These are phyloP conservation scores for Fomitopsis palustris DNA, from an alignment of 1,284 basidiomycete species.

Conservation along the genomic window DNA sequence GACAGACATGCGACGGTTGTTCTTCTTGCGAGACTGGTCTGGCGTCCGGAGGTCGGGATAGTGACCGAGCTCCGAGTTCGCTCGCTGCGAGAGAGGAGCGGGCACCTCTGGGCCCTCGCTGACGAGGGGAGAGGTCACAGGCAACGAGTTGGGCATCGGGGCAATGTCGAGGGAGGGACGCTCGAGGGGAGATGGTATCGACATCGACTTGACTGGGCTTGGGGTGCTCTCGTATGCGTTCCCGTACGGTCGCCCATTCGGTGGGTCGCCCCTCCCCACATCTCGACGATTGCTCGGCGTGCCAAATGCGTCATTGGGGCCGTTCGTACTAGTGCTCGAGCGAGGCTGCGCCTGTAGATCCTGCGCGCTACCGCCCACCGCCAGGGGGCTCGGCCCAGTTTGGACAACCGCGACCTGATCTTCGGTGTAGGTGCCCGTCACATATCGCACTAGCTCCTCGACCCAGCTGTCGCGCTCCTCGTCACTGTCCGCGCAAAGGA, in stretches of 20 bases:
- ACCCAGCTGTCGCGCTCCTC: slow-evolving; percentile 93
- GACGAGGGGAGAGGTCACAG: slow-evolving; percentile 43
- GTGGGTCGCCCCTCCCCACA: slow-evolving; percentile 62
- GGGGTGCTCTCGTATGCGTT: slow-evolving; percentile 30
- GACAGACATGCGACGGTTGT: slow-evolving; percentile 45
- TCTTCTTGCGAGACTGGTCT: slow-evolving; percentile 51
- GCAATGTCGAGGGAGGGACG: slow-evolving; percentile 40
- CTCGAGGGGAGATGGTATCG: slow-evolving; percentile 44
- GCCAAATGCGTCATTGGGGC: slow-evolving; percentile 30
- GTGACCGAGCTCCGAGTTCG: slow-evolving; percentile 77
- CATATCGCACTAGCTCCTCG: slow-evolving; percentile 85
- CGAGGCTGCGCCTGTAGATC: slow-evolving; percentile 37
- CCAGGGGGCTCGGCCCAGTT: slow-evolving; percentile 25
- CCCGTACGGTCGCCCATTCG: slow-evolving; percentile 62
- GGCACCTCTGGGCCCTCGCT: slow-evolving; percentile 35
- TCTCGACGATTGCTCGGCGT: slow-evolving; percentile 39
- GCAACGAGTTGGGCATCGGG: slow-evolving; percentile 56
- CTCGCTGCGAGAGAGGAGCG: slow-evolving; percentile 41
- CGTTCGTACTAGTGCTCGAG: slow-evolving; percentile 54
- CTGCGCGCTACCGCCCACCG: slow-evolving; percentile 17
- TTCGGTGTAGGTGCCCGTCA: slow-evolving; percentile 69
- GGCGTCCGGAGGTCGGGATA: slow-evolving; percentile 62
- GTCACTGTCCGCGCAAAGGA: slow-evolving; percentile 95
- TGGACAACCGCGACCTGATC: slow-evolving; percentile 33
- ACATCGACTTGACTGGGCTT: slow-evolving; percentile 49